Conservation (phyloP, 2,329 filamentous ascomycete species). For the Calcarisporium arbuscula region DNA sequence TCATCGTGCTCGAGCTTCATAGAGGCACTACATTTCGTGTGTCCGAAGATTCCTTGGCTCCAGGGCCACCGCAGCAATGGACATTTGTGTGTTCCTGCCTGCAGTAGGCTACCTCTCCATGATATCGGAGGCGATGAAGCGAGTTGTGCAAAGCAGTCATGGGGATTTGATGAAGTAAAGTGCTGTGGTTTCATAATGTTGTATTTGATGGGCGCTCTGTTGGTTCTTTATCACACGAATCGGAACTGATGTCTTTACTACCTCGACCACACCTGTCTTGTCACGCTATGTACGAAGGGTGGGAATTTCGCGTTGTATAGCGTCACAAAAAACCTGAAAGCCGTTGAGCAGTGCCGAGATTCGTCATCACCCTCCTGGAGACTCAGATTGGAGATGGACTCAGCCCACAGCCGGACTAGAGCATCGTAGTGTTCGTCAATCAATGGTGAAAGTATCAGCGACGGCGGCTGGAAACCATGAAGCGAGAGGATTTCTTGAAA, state of each 20-base stretch:
- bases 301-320: constrained; percentile 9
- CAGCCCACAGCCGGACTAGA: no score
- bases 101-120: constrained; percentile 26
- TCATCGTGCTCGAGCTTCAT: constrained; percentile 18
- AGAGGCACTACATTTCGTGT: constrained; percentile 24
- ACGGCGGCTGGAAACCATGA: no score
- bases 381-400: no score
- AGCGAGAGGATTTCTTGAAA: constrained; percentile 5
- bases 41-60: constrained; percentile 24
- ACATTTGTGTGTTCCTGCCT: constrained; percentile 24
- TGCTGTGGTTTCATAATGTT: constrained; percentile 7
- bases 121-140: constrained; percentile 24
- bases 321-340: constrained; percentile 6
- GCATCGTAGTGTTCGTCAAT: no score
- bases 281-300: constrained; percentile 4
- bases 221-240: constrained; percentile 9
- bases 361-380: constrained; percentile 3
- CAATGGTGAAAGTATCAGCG: no score
- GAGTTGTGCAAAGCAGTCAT: no score
- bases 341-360: constrained; percentile 8
- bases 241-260: constrained; percentile 10
- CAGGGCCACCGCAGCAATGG: constrained; percentile 21
- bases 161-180: constrained; percentile 5
- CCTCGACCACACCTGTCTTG: constrained; percentile 6
- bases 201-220: constrained; percentile 7